phyloP scores from a whole-genome alignment of 2,329 filamentous ascomycete genomes.

The Fusarium beomiforme region DNA sequence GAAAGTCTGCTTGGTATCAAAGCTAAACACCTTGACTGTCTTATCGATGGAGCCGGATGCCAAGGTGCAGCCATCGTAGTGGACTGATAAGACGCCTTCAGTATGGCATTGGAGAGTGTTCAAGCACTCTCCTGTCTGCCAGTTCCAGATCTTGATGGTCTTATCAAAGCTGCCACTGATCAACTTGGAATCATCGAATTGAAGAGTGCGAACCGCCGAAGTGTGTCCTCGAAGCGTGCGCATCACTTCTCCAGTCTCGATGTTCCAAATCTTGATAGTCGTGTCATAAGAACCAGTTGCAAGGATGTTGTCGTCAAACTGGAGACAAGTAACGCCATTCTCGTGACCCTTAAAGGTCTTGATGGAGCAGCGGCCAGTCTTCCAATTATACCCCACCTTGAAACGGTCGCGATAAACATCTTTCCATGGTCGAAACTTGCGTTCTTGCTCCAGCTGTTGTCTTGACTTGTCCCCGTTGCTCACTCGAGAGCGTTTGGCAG shows the following conservation, averaged over 20 bases:
- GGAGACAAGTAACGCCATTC: constrained; percentile 71
- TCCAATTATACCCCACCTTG: constrained; percentile 97
- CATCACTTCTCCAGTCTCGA: constrained; percentile 85
- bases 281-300: constrained; percentile 95
- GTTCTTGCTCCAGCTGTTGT: constrained; percentile 54
- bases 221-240: constrained; percentile 87
- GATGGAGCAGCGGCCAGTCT: constrained; percentile 87
- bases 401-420: constrained; percentile 96
- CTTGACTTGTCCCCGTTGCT: constrained; percentile 40
- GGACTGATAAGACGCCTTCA: constrained; percentile 84
- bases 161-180: constrained; percentile 90
- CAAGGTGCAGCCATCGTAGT: constrained; percentile 86
- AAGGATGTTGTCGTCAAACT: constrained; percentile 86
- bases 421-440: constrained; percentile 81
- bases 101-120: constrained; percentile 82
- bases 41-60: constrained; percentile 91
- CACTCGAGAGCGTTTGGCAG: constrained; percentile 49
- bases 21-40: constrained; percentile 93
- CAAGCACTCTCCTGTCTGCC: constrained; percentile 88
- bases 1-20: constrained; percentile 83
- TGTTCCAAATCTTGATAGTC: constrained; percentile 96
- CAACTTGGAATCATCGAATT: constrained; percentile 92
- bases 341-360: constrained; percentile 86
- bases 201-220: constrained; percentile 84
- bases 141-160: constrained; percentile 95